Conservation (phyloP, 202 grass and related monocot genomes). For the Bolboschoenoplectus hybrid region DNA sequence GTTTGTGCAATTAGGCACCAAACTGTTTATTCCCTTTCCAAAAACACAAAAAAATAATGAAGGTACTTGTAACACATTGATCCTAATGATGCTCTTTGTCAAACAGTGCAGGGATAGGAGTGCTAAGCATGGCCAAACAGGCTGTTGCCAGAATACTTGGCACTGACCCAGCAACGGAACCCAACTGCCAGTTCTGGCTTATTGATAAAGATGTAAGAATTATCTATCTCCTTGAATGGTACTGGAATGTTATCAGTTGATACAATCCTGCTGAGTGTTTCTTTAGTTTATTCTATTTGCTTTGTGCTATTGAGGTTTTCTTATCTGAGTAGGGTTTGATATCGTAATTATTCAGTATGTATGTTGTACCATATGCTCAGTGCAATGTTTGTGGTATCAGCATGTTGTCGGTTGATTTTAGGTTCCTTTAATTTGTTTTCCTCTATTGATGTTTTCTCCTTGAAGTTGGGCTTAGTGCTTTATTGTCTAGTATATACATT, state of each 20-base stretch:
- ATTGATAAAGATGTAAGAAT: conserved; percentile 89
- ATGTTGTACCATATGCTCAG: neutral
- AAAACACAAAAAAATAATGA: conserved; percentile 17
- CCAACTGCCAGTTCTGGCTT: conserved; percentile 91
- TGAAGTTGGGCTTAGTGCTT: conserved; percentile 21
- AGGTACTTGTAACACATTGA: conserved; percentile 26
- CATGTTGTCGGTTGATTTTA: neutral
- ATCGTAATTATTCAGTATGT: neutral
- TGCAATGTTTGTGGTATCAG: neutral
- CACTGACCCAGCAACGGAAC: conserved; percentile 52
- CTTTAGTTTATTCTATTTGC: neutral
- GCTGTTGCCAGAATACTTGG: conserved; percentile 73
- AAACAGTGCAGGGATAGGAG: conserved; percentile 98
- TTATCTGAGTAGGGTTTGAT: neutral
- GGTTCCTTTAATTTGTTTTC: neutral
- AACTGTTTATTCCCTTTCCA: neutral
- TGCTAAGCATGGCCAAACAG: conserved; percentile 87
- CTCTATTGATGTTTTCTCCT: neutral
- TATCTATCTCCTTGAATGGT: conserved; percentile 28
- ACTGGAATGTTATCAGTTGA: neutral
- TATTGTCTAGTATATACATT: neutral
- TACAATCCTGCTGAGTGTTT: neutral
- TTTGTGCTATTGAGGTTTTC: conserved; percentile 7
- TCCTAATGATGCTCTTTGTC: conserved; percentile 55
- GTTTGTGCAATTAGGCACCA: neutral